These are phyloP conservation scores for Chamaecrista fasciculata DNA, from an alignment of 306 rosid genomes.

Conservation along the genomic window DNA sequence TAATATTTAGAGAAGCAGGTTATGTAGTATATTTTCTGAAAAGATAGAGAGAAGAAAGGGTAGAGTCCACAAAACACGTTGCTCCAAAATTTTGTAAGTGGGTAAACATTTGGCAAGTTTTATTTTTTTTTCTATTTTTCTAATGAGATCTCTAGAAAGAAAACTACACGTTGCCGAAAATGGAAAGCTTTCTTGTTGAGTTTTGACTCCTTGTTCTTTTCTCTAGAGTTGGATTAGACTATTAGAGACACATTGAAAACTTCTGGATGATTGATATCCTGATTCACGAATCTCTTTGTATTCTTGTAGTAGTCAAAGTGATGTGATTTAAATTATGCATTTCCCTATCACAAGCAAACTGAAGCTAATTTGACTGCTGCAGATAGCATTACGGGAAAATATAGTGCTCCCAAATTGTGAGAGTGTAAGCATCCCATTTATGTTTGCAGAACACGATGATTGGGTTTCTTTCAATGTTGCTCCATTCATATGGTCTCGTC, in stretches of 20 bases:
- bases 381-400: slow-evolving; percentile 67
- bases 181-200: neutral
- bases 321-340: too few species aligned
- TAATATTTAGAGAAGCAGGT: neutral
- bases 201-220: neutral
- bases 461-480: slow-evolving; percentile 80
- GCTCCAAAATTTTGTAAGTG: neutral
- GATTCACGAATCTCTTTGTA: neutral
- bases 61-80: neutral
- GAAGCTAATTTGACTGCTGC: slow-evolving; percentile 45
- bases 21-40: too few species aligned
- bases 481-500: slow-evolving; percentile 77
- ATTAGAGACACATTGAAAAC: too few species aligned
- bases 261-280: slow-evolving; percentile 13
- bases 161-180: neutral
- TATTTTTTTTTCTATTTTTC: neutral
- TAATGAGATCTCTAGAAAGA: neutral
- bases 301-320: too few species aligned
- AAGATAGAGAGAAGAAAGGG: neutral
- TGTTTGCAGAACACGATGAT: slow-evolving; percentile 87
- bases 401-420: slow-evolving; percentile 84
- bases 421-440: slow-evolving; percentile 69
- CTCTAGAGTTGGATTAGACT: too few species aligned
- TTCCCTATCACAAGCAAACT: slow-evolving; percentile 27
- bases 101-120: neutral